These are phyloP conservation scores for Plasmodium fragile DNA, from an alignment of 169 alveolate species.

Conservation along the genomic window DNA sequence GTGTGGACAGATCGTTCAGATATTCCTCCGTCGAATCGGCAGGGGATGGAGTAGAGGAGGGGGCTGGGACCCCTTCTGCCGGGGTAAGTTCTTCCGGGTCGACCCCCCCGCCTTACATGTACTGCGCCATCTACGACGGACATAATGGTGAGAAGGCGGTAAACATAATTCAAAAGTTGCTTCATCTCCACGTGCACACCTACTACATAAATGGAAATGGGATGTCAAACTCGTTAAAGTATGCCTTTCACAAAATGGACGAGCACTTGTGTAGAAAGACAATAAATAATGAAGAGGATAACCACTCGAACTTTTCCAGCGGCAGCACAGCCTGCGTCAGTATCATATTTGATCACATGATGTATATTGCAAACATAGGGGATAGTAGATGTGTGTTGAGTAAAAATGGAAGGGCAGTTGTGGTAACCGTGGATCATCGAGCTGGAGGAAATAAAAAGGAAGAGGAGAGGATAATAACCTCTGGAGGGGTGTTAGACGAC, in stretches of 20 bases:
- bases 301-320: conserved; percentile 79
- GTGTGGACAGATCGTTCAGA: background rate
- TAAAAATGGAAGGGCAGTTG: conserved; percentile 93
- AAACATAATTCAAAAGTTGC: conserved; percentile 76
- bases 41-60: background rate
- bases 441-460: conserved; percentile 95
- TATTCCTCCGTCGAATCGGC: background rate
- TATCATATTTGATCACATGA: conserved; percentile 40
- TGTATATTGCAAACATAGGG: conserved; percentile 97
- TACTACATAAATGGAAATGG: conserved; percentile 57
- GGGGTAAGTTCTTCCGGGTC: background rate
- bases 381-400: conserved; percentile 98
- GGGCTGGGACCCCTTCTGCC: no score
- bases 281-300: conserved; percentile 79
- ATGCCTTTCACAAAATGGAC: conserved; percentile 79
- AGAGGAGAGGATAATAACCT: conserved; percentile 91
- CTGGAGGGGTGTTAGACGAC: conserved; percentile 97
- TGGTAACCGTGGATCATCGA: conserved; percentile 97
- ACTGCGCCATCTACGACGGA: conserved; percentile 85
- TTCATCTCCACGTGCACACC: conserved; percentile 77
- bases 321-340: conserved; percentile 76
- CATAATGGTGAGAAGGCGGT: conserved; percentile 87
- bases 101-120: conserved; percentile 45
- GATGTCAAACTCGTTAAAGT: conserved; percentile 77
- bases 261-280: conserved; percentile 80